Conservation (phyloP, 495 filamentous ascomycete species). For the Rostrohypoxylon terebratum region DNA sequence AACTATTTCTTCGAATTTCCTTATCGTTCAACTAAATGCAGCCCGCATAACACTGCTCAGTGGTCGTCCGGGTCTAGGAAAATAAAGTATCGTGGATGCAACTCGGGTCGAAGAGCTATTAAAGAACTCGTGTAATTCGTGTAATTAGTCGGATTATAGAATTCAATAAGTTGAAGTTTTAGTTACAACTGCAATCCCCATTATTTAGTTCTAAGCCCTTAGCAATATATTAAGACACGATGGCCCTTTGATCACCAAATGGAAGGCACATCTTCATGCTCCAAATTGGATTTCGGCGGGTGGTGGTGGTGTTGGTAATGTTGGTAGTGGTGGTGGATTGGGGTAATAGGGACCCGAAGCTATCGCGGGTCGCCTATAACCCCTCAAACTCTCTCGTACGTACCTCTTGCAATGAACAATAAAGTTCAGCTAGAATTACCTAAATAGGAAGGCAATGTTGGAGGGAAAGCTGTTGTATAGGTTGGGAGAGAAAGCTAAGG, state of each 20-base stretch:
- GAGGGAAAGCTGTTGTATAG: background rate
- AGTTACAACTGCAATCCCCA: slow-evolving; percentile 31
- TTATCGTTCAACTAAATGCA: slow-evolving; percentile 28
- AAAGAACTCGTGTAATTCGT: background rate
- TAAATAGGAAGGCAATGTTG: slow-evolving; percentile 24
- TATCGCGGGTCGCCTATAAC: background rate
- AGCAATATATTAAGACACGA: background rate
- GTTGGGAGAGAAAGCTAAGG: background rate
- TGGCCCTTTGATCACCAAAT: background rate
- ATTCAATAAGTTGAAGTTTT: slow-evolving; percentile 16
- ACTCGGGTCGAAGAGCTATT: slow-evolving; percentile 1
- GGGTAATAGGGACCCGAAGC: background rate
- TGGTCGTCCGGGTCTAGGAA: slow-evolving; percentile 14
- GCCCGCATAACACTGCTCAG: slow-evolving; percentile 23
- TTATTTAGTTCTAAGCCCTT: slow-evolving; percentile 17
- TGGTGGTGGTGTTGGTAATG: no score
- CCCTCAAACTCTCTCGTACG: slow-evolving; percentile 12
- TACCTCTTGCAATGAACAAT: slow-evolving; percentile 30
- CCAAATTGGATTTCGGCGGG: background rate
- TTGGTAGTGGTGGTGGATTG: background rate
- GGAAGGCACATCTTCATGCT: background rate
- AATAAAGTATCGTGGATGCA: slow-evolving; percentile 11
- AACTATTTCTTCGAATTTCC: slow-evolving; percentile 6
- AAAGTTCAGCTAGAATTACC: slow-evolving; percentile 30
- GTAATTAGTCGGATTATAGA: slow-evolving; percentile 18